Base-by-base conservation (phyloP, 2,329 filamentous ascomycete species). In the Aspergillus eucalypticola region DNA sequence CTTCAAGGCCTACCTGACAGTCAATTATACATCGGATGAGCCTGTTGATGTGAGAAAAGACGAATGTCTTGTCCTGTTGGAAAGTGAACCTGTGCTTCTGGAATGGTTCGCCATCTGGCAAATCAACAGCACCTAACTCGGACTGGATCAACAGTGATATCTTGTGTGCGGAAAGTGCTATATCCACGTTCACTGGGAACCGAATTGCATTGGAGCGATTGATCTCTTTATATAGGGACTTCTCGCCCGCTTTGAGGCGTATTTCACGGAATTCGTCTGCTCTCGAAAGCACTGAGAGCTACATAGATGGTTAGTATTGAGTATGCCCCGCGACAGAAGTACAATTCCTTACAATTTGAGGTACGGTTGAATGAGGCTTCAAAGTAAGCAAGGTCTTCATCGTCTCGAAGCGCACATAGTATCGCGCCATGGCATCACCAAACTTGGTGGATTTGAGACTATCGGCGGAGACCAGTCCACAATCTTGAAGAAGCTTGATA, bases 341-440 rank as follows among this genome's bases (percentile, higher is more conserved):
- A 50, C 4, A 17, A 5, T 42, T 21, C 49, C 39, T 78, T 77
- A 92, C 90, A 67, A 94, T 86, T 46, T 90, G 84, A 29, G 87
- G 87, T 6, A 88, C 79, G 7, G 83, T 85, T 0, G 88, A 83
- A 42, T 82, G 84, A 1, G 78, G 74, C n/a, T 84, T 83, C 55
- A 95, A 79, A 0, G 79, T 79, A 46, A 94, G 76, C 13, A 96
- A 80, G 1, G 81, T 73, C 66, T 87, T 88, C 90, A 95, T 96
- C 0, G 91, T 95, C 39, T 89, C 83, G 66, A 93, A 93, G 21
- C 86, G 86, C 3, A 95, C 80, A 77, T 91, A 94, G 72, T 94
- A 96, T 51, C 86, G 85, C 46, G 91, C 90, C 91, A 96, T 96
- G 4, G 89, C 88, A 58, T 89, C 83, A 1, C 91, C 91, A 69